Evolutionary conservation across 192 early-diverging fungal species (phyloP).

Genomic region (Haplosporangium gracile): DNA sequence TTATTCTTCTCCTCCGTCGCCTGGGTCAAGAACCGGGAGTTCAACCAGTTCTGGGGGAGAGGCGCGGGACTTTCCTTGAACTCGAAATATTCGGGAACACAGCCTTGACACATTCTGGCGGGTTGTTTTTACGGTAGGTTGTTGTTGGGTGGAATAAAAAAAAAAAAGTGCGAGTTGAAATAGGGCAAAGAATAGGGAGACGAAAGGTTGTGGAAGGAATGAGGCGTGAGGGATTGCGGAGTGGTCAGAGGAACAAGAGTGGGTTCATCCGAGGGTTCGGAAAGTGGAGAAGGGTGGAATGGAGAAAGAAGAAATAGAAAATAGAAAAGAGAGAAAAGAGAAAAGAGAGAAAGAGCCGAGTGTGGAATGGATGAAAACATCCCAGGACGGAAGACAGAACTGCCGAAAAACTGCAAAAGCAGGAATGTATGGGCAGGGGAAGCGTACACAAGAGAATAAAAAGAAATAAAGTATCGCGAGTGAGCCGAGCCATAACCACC

Average conservation of each 20-base stretch:
- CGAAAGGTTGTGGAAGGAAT: neutral
- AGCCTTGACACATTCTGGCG: constrained; percentile 41
- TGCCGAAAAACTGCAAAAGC: neutral
- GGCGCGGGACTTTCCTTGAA: constrained; percentile 44
- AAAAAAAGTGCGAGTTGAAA: neutral
- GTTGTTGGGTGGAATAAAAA: neutral
- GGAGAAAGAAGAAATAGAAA: neutral
- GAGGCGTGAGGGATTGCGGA: neutral
- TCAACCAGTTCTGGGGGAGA: constrained; percentile 17
- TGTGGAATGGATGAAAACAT: neutral
- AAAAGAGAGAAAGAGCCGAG: neutral
- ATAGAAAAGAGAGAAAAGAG: neutral
- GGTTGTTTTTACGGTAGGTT: neutral
- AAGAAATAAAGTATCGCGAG: too few species aligned
- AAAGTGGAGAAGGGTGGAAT: neutral
- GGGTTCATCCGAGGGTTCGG: neutral
- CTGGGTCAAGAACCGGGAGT: constrained; percentile 31
- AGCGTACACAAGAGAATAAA: neutral
- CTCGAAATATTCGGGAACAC: constrained; percentile 28
- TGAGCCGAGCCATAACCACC: neutral
- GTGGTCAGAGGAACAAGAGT: neutral
- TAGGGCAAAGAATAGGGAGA: neutral
- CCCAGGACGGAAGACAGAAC: neutral
- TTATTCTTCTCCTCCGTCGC: neutral
- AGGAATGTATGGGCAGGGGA: neutral